A percentile compares a stretch with the other conserved stretches of the same genome.
Evolutionary conservation across 768 basidiomycete genomes (phyloP).

Genomic region (Omphalotus guepiniiformis): DNA sequence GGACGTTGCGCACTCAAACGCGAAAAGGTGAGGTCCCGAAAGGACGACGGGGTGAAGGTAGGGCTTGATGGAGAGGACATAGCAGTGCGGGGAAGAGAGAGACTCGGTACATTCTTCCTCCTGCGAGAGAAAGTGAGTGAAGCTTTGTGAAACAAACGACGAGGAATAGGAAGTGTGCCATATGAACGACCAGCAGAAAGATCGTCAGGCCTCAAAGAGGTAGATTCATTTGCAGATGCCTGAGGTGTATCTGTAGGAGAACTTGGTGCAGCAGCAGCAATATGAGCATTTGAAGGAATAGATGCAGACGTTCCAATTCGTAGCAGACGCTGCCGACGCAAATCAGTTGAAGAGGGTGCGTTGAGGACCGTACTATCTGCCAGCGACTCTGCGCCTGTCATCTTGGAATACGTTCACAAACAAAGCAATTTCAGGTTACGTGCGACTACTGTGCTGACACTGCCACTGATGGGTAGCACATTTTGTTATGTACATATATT

Average conservation of each 20-base stretch:
- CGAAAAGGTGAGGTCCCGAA: slow-evolving; percentile 37
- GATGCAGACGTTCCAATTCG: slow-evolving; percentile 36
- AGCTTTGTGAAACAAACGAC: slow-evolving; percentile 25
- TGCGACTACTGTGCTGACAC: too few relatives aligned
- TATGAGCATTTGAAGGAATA: background rate
- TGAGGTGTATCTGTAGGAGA: background rate
- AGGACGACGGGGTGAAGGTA: slow-evolving; percentile 30
- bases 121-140: slow-evolving; percentile 30
- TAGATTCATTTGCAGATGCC: background rate
- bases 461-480: too few relatives aligned
- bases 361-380: slow-evolving; percentile 13
- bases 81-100: slow-evolving; percentile 28
- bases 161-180: slow-evolving; percentile 45
- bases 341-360: slow-evolving; percentile 53
- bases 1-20: slow-evolving; percentile 50
- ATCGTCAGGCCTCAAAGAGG: slow-evolving; percentile 15
- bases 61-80: slow-evolving; percentile 35
- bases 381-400: too few relatives aligned
- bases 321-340: slow-evolving; percentile 58
- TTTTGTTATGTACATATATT: too few relatives aligned
- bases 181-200: too few relatives aligned
- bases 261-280: slow-evolving; percentile 4
- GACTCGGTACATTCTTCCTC: slow-evolving; percentile 29
- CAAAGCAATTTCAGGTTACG: too few relatives aligned
- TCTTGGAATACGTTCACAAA: too few relatives aligned